Conservation (phyloP, 345 rosid genomes). For the Eutrema heterophyllum region DNA sequence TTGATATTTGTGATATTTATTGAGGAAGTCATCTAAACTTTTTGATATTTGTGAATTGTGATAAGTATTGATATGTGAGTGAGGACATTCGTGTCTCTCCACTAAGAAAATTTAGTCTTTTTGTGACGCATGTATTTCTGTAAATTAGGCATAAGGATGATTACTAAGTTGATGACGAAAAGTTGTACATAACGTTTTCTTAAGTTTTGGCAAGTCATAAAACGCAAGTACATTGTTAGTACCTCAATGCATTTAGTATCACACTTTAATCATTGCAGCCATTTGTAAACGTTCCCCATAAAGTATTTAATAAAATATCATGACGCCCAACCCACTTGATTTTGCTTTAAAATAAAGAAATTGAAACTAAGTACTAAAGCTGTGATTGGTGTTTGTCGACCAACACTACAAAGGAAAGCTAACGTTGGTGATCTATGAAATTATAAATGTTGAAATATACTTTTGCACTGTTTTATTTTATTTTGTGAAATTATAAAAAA, state of each 20-base stretch:
- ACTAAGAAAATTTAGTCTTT: neutral
- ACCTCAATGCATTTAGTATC: conserved; percentile 1
- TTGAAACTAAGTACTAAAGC: neutral
- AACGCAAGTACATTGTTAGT: conserved; percentile 14
- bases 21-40: neutral
- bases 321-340: conserved; percentile 2
- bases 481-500: too few species aligned
- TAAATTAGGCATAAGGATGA: neutral
- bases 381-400: conserved; percentile 4
- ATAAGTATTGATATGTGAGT: neutral
- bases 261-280: neutral
- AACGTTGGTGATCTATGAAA: neutral
- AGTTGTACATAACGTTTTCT: neutral
- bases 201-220: neutral
- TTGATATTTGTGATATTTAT: neutral
- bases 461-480: neutral
- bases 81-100: conserved; percentile 10
- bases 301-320: neutral
- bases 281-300: neutral
- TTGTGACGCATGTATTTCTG: neutral
- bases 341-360: neutral
- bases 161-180: neutral
- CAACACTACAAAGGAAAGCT: neutral
- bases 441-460: neutral
- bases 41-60: neutral